Base-by-base conservation (phyloP, 768 basidiomycete species). In the Thelephora aurantiotincta region DNA sequence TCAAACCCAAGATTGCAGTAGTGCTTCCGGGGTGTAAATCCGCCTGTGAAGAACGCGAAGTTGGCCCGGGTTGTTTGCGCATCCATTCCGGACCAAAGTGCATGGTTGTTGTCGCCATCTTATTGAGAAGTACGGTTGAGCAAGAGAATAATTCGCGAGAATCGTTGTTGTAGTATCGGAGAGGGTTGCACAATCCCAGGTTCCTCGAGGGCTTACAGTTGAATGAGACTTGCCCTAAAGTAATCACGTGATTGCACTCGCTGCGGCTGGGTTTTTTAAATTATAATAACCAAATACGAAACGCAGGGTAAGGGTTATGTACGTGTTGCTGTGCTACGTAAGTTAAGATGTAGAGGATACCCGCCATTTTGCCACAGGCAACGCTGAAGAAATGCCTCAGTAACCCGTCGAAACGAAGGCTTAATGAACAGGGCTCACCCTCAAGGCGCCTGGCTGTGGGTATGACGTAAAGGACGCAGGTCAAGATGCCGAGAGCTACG, bases 21-120 rank as follows among this genome's bases (percentile, higher is more conserved):
- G 80, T 20, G 82, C 75, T 1, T 83, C 72, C 13, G 82, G 71
- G 44, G 75, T 73, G 38, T 6, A 22, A 22, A 41, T 41, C 38
- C 38, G 38, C 2, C 22, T 41, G 45, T 62, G 69, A 52, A 71
- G 78, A 37, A 69, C 64, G 58, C 72, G 77, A 51, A 71, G 59
- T 55, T 41, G 72, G 62, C 42, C 71, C 63, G 49, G 77, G 75
- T 52, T 74, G 76, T 67, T 88, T 88, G 57, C 87, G 78, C 87
- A 90, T 89, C 87, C 87, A 90, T 66, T 90, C 87, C 43, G 87
- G 87, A 58, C 85, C 87, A 70, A 90, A 90, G 63, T 89, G 87
- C 78, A 90, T 83, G 11, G 84, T 80, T 22, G 73, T 71, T 52
- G 83, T 60, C 42, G 72, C 61, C 72, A 73, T 73, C 68, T 65